Conservation (phyloP, 2,329 filamentous ascomycete genomes). For the Xylogone sp. region DNA sequence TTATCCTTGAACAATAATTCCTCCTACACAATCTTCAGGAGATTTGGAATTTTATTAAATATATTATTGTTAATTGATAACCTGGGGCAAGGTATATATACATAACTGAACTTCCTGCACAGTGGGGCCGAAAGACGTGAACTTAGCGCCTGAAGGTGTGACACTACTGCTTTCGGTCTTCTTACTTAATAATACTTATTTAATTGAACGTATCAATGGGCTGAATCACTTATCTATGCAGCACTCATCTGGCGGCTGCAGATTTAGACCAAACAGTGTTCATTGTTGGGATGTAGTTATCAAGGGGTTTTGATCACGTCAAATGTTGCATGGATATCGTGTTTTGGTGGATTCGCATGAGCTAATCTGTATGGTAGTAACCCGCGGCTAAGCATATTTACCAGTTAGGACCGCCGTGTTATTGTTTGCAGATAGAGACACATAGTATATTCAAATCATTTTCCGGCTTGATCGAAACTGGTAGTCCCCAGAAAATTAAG, state of each 20-base stretch:
- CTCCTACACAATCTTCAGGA: too few relatives aligned
- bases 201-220: neutral
- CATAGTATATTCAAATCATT: too few relatives aligned
- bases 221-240: neutral
- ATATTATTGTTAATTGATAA: neutral
- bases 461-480: too few relatives aligned
- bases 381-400: too few relatives aligned
- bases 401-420: too few relatives aligned
- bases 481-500: too few relatives aligned
- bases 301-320: neutral
- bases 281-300: too few relatives aligned
- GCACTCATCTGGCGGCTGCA: neutral
- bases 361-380: conserved; percentile 11
- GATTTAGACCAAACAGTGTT: neutral
- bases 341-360: neutral
- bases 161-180: neutral
- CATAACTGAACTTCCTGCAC: neutral
- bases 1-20: too few relatives aligned
- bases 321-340: neutral
- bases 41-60: neutral
- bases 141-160: neutral
- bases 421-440: too few relatives aligned
- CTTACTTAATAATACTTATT: neutral
- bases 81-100: neutral
- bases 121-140: neutral